Conservation (phyloP, 2,329 filamentous ascomycete species). For the Orbilia javanica region DNA sequence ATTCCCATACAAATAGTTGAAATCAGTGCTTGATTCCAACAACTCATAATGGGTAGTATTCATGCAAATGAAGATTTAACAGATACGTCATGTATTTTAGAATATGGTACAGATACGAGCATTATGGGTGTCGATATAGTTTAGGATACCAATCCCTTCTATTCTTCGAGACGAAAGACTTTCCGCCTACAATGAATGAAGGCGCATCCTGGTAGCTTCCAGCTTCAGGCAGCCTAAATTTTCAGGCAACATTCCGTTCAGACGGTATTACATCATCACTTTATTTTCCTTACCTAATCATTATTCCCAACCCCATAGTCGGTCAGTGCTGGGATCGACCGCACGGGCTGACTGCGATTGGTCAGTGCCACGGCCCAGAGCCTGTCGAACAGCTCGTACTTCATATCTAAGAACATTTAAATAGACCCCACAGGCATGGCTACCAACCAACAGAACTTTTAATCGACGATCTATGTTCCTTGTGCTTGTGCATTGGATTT, state of each 20-base stretch:
- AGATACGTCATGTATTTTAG: background rate
- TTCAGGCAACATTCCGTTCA: background rate
- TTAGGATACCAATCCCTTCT: background rate
- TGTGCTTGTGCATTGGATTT: constrained; percentile 3
- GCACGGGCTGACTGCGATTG: background rate
- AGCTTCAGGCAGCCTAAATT: no score
- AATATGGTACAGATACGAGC: background rate
- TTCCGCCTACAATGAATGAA: background rate
- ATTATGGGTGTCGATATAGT: constrained; percentile 3
- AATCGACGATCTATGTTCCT: constrained; percentile 5
- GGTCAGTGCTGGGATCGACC: background rate
- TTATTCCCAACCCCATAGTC: constrained; percentile 5
- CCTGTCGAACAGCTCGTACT: background rate
- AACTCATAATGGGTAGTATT: constrained; percentile 10
- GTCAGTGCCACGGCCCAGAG: background rate
- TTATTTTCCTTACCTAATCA: constrained; percentile 6
- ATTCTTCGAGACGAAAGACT: background rate
- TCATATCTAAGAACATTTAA: constrained; percentile 15
- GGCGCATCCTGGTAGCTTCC: no score
- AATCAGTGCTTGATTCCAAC: no score
- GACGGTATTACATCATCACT: background rate
- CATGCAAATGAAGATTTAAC: constrained; percentile 1
- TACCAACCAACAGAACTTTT: constrained; percentile 2
- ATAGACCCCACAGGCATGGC: background rate
- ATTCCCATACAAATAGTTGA: constrained; percentile 9